A percentile compares a stretch with the other conserved stretches of the same genome.
Evolutionary conservation across 2,329 filamentous ascomycete species (phyloP).

Genomic region (Ascochyta koolunga): DNA sequence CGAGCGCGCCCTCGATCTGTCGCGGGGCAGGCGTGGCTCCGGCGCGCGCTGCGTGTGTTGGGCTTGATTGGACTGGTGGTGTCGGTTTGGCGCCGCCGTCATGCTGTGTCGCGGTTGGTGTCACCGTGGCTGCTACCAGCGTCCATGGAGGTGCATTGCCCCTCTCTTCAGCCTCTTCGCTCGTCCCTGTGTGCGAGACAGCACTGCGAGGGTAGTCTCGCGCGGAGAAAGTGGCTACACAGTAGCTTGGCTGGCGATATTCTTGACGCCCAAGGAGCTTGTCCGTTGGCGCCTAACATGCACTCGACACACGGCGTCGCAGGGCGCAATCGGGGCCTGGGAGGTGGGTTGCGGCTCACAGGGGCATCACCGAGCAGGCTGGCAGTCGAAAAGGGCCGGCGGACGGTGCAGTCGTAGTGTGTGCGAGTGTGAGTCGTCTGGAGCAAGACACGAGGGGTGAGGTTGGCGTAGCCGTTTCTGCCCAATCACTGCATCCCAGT

Average conservation of each 20-base stretch:
- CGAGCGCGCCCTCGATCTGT: conserved; percentile 19
- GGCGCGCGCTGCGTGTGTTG: conserved; percentile 1
- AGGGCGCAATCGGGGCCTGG: conserved; percentile 16
- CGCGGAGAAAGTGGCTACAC: conserved; percentile 7
- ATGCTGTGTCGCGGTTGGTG: conserved; percentile 42
- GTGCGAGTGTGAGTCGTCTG: conserved; percentile 21
- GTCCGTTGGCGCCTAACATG: conserved; percentile 33
- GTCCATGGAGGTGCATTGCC: conserved; percentile 31
- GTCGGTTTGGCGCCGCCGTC: conserved; percentile 40
- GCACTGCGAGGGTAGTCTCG: conserved; percentile 10
- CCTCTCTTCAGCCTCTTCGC: conserved; percentile 9
- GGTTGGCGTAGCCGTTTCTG: conserved; percentile 7
- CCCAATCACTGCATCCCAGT: conserved; percentile 9
- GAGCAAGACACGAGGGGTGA: conserved; percentile 4
- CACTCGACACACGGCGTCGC: conserved; percentile 9
- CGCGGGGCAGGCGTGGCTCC: conserved; percentile 16
- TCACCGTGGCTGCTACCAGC: conserved; percentile 36
- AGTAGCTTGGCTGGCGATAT: conserved; percentile 18
- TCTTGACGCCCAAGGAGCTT: conserved; percentile 40
- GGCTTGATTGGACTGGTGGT: conserved; percentile 32
- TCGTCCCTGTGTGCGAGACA: background rate
- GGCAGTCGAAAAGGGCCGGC: conserved; percentile 9
- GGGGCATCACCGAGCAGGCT: conserved; percentile 26
- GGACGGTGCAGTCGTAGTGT: conserved; percentile 1
- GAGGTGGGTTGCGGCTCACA: conserved; percentile 22